Conservation (phyloP, 352 stramenopile genomes). For the Pythium folliculosum region DNA sequence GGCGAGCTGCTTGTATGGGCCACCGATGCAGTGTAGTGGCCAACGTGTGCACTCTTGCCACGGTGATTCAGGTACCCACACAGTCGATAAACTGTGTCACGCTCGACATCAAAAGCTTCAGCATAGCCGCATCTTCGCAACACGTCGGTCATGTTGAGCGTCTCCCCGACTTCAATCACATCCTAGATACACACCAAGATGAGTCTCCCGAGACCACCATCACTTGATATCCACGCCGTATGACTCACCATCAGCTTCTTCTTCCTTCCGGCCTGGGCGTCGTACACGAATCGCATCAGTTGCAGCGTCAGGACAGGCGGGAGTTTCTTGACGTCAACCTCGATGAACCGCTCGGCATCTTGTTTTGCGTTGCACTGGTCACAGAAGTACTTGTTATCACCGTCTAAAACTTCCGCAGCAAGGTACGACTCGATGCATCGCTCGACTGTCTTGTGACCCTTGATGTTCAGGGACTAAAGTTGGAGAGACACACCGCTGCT, state of each 20-base stretch:
- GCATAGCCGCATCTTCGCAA: constrained; percentile 46
- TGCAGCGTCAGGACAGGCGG: constrained; percentile 79
- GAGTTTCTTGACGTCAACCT: constrained; percentile 54
- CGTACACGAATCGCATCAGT: constrained; percentile 87
- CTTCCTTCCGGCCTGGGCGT: constrained; percentile 65
- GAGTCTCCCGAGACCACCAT: background rate
- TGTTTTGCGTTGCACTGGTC: constrained; percentile 76
- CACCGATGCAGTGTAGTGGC: constrained; percentile 86
- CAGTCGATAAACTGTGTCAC: constrained; percentile 66
- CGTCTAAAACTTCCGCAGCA: constrained; percentile 71
- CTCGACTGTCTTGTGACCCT: constrained; percentile 72
- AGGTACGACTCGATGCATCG: constrained; percentile 76
- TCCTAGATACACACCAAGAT: constrained; percentile 42
- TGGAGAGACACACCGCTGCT: background rate
- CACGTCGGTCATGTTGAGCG: constrained; percentile 77
- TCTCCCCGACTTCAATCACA: constrained; percentile 80
- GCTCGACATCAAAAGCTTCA: constrained; percentile 37
- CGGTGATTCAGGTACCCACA: constrained; percentile 82
- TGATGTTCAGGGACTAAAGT: constrained; percentile 80
- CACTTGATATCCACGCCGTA: background rate
- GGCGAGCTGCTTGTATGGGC: constrained; percentile 42
- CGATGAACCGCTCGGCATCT: constrained; percentile 70
- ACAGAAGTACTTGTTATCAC: constrained; percentile 89
- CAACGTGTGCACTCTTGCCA: constrained; percentile 77
- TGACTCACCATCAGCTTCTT: constrained; percentile 82